These are phyloP conservation scores for Westerdykella sp. DNA, from an alignment of 2,329 filamentous ascomycete genomes.

Conservation along the genomic window DNA sequence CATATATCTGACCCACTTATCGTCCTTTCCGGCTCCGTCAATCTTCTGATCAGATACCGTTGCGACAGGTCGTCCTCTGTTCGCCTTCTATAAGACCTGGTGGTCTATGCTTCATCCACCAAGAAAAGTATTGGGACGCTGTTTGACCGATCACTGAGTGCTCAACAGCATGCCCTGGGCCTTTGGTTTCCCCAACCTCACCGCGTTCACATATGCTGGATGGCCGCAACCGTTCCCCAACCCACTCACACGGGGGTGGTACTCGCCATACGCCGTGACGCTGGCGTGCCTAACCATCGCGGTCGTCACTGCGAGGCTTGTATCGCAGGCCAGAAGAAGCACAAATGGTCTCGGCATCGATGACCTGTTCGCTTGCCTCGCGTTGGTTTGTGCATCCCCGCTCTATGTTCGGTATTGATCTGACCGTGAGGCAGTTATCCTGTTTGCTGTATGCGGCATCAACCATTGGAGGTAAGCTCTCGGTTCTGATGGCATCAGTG, in stretches of 20 bases:
- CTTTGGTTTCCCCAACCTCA: slow-evolving; percentile 9
- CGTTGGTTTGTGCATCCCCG: slow-evolving; percentile 9
- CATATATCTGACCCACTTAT: neutral
- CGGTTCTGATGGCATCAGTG: no score
- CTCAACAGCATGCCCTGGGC: neutral
- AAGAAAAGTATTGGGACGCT: neutral
- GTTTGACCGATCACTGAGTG: neutral
- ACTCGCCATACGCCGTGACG: slow-evolving; percentile 22
- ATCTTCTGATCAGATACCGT: no score
- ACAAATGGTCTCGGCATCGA: slow-evolving; percentile 25
- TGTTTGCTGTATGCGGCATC: slow-evolving; percentile 8
- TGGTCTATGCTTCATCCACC: neutral
- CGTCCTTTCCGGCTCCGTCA: neutral
- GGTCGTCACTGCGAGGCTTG: slow-evolving; percentile 19
- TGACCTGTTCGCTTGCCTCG: slow-evolving; percentile 17
- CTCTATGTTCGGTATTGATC: neutral
- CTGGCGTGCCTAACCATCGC: slow-evolving; percentile 19
- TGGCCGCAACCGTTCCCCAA: slow-evolving; percentile 31
- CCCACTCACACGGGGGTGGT: slow-evolving; percentile 26
- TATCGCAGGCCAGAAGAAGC: slow-evolving; percentile 22
- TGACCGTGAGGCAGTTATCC: slow-evolving; percentile 7
- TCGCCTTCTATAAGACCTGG: neutral
- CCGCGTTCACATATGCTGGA: neutral
- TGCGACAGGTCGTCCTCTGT: no score
- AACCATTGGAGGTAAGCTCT: slow-evolving; percentile 5